These are phyloP conservation scores for Aspergillus saccharolyticus DNA, from an alignment of 495 filamentous ascomycete genomes.

Conservation along the genomic window DNA sequence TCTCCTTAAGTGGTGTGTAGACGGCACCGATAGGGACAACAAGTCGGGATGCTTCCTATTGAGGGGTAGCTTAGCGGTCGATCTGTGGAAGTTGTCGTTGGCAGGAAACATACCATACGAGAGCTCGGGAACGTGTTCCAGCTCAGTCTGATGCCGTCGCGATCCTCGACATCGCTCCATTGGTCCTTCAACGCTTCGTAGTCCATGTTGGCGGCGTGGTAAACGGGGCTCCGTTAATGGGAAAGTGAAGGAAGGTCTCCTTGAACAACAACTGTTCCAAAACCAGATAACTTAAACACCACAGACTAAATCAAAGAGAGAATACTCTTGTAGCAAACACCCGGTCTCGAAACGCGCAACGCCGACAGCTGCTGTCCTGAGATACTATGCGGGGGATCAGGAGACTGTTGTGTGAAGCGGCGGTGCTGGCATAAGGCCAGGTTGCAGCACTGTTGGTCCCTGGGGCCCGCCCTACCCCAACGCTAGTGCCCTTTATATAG, in stretches of 20 bases:
- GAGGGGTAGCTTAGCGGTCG: slow-evolving; percentile 19
- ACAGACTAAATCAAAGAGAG: slow-evolving; percentile 17
- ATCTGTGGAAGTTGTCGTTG: slow-evolving; percentile 5
- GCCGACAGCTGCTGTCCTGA: slow-evolving; percentile 21
- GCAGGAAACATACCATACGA: slow-evolving; percentile 67
- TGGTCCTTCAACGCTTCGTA: slow-evolving; percentile 86
- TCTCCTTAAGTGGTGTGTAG: slow-evolving; percentile 96
- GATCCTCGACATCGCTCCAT: slow-evolving; percentile 96
- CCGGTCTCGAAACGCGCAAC: slow-evolving; percentile 24
- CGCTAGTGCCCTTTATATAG: slow-evolving; percentile 34
- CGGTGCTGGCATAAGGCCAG: slow-evolving; percentile 40
- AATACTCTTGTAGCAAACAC: slow-evolving; percentile 30
- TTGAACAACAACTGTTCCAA: slow-evolving; percentile 14
- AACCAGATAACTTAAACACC: slow-evolving; percentile 16
- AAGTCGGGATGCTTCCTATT: slow-evolving; percentile 88
- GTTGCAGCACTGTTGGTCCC: slow-evolving; percentile 43
- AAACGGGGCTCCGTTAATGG: slow-evolving; percentile 26
- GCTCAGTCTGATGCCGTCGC: slow-evolving; percentile 93
- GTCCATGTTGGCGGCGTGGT: slow-evolving; percentile 53
- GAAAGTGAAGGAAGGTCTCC: slow-evolving; percentile 21
- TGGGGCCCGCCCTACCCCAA: slow-evolving; percentile 27
- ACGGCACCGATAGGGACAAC: slow-evolving; percentile 96
- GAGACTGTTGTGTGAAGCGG: slow-evolving; percentile 35
- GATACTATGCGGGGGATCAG: slow-evolving; percentile 23
- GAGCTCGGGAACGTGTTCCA: slow-evolving; percentile 99